Evolutionary conservation across 2,329 filamentous ascomycete species (phyloP).

Genomic region (Laburnicola sp.): DNA sequence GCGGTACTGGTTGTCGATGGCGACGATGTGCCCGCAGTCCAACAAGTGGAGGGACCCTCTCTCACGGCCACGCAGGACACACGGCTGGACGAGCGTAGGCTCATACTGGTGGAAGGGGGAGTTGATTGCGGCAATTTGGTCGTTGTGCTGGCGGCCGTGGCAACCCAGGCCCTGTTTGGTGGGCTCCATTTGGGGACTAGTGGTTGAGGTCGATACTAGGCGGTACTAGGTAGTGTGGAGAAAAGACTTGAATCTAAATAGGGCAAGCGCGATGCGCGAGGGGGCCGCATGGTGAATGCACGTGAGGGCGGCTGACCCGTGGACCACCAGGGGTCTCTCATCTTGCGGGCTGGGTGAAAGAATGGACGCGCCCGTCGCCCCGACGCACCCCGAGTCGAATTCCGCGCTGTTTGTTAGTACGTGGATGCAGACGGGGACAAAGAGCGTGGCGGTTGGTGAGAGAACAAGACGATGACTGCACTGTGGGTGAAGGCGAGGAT

Average conservation of each 20-base stretch:
- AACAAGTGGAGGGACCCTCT: constrained; percentile 18
- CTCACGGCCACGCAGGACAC: not conserved
- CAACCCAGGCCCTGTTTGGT: not conserved
- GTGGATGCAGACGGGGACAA: too few species aligned
- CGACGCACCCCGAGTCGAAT: constrained; percentile 21
- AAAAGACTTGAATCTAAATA: not conserved
- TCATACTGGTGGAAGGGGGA: not conserved
- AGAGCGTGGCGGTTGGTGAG: too few species aligned
- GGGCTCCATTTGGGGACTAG: not conserved
- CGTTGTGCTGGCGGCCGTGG: not conserved
- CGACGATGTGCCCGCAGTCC: constrained; percentile 24
- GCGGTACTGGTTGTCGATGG: not conserved
- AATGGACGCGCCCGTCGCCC: constrained; percentile 16
- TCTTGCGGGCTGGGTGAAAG: not conserved
- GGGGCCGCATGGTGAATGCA: not conserved
- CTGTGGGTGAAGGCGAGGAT: too few species aligned
- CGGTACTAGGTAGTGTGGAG: not conserved
- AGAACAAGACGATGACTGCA: too few species aligned
- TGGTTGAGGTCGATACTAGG: not conserved
- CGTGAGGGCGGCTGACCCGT: not conserved
- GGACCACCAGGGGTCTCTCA: not conserved
- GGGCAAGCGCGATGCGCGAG: not conserved
- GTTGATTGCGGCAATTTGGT: not conserved
- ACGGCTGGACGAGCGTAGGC: constrained; percentile 3
- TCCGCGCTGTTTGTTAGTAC: too few species aligned